phyloP scores from a whole-genome alignment of 208 protist genomes.

The Trypanosoma avium region DNA sequence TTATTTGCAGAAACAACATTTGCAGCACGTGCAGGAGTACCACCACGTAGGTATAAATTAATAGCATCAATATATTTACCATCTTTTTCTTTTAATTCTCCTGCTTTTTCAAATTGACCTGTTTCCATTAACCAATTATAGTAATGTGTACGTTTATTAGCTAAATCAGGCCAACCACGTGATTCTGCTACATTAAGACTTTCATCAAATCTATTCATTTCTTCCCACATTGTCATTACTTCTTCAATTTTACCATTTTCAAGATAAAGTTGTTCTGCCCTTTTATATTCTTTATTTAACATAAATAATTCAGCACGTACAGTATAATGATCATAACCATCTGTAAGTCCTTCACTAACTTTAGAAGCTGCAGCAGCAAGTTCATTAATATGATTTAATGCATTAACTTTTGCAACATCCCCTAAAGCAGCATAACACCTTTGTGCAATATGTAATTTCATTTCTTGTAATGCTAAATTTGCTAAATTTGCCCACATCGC shows the following conservation, averaged over 20 bases:
- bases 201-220: conserved; percentile 94
- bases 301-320: conserved; percentile 88
- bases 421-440: conserved; percentile 95
- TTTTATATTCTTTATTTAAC: conserved; percentile 92
- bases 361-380: conserved; percentile 64
- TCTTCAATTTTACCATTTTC: conserved; percentile 93
- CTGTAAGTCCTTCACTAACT: conserved; percentile 53
- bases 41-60: conserved; percentile 95
- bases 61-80: conserved; percentile 95
- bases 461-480: conserved; percentile 80
- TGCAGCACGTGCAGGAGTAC: conserved; percentile 92
- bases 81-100: conserved; percentile 93
- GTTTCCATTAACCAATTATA: conserved; percentile 96
- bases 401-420: conserved; percentile 92
- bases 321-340: conserved; percentile 91
- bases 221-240: conserved; percentile 96
- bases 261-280: conserved; percentile 93
- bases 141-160: conserved; percentile 88
- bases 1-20: conserved; percentile 87
- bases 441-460: conserved; percentile 92
- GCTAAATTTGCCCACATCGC: conserved; percentile 95
- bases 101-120: conserved; percentile 95
- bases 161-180: conserved; percentile 80
- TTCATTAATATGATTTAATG: conserved; percentile 89
- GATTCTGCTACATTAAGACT: conserved; percentile 88